Evolutionary conservation across 192 early-diverging fungal species (phyloP).

Genomic region (Backusella australiensis): DNA sequence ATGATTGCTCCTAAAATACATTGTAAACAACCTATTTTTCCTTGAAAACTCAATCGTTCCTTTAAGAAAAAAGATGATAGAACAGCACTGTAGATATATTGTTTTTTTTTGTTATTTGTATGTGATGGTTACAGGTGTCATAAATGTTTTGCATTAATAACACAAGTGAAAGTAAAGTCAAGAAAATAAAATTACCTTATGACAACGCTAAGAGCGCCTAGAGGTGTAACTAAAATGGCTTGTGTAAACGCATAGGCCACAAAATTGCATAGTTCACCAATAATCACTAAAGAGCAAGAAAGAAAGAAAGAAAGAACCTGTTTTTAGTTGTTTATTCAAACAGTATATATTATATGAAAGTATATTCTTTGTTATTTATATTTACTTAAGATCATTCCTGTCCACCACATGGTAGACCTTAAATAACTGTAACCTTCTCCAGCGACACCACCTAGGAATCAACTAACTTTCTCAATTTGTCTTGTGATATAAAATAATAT

Average conservation of each 20-base stretch:
- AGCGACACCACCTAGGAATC: conserved; percentile 37
- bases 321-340: neutral
- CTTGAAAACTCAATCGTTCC: conserved; percentile 77
- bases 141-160: neutral
- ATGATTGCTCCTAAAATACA: conserved; percentile 85
- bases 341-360: conserved; percentile 4
- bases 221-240: conserved; percentile 94
- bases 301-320: neutral
- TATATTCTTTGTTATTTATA: neutral
- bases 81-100: conserved; percentile 55
- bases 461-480: conserved; percentile 6
- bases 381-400: conserved; percentile 57
- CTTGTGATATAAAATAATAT: neutral
- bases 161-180: neutral
- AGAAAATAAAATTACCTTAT: conserved; percentile 51
- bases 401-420: conserved; percentile 56
- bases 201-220: conserved; percentile 91
- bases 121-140: no score
- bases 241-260: conserved; percentile 96
- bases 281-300: conserved; percentile 65
- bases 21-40: conserved; percentile 86
- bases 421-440: conserved; percentile 58
- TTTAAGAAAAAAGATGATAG: conserved; percentile 86
- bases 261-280: conserved; percentile 96
- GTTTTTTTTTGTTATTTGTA: neutral